Evolutionary conservation across 83 land plant genomes (phyloP), one percentile per base, ranked within the genome.

Genomic region (Diphasiastrum complanatum): DNA sequence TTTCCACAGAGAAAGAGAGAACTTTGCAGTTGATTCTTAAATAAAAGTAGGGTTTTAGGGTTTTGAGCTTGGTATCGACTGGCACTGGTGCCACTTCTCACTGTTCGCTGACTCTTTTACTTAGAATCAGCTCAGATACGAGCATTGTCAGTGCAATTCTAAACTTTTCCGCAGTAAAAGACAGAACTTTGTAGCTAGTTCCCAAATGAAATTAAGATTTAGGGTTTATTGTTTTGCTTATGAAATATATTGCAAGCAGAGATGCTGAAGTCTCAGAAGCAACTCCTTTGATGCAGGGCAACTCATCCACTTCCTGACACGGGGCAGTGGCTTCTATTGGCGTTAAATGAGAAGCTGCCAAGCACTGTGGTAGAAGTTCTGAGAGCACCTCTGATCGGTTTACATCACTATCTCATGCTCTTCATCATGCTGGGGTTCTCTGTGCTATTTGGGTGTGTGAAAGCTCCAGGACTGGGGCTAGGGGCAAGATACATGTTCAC

Each of bases 401-500:
- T 92, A 29, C 95, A 92, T 51, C 97, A 92, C 61, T 92, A 66
- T 52, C 48, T 92, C 64, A 92, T 87, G 89, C 72, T 92, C 49
- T 92, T 87, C 56, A 67, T 92, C 34, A 89, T 92, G 83, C 66
- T 92, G 51, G 83, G 68, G 22, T 92, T 92, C 72, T 92, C 97
- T 8, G 97, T 92, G 36, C 55, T 85, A 40, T 92, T 85, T 73
- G 82, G 79, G 67, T 83, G 81, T 33, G 78, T 85, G 19, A 79
- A 83, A 76, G 82, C 95, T 54, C 95, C 97, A 62, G 97, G 97
- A 14, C 78, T 92, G 48, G 97, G 95, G 33, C 68, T 92, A 19
- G 97, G 79, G 16, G 95, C 97, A 28, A 76, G 95, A 34, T 92
- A 87, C 51, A 87, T 92, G 86, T 83, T 87, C 67, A 87, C 91